These are phyloP conservation scores for Botrytis tulipae DNA, from an alignment of 2,329 filamentous ascomycete genomes.

Conservation along the genomic window DNA sequence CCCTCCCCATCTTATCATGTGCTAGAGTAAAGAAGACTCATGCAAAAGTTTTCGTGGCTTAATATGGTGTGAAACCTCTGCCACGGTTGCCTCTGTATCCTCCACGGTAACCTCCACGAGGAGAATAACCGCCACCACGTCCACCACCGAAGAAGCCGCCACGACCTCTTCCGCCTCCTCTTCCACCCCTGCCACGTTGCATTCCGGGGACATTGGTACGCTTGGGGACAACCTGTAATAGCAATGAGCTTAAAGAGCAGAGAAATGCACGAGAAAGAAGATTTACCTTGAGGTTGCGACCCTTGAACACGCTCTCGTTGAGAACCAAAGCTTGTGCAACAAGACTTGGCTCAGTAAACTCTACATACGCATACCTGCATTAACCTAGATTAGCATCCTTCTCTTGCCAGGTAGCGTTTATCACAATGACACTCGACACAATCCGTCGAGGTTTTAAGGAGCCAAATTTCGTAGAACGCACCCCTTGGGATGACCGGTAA, in stretches of 20 bases:
- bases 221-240: constrained; percentile 73
- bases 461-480: constrained; percentile 50
- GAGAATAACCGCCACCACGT: constrained; percentile 38
- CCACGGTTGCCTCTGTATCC: constrained; percentile 55
- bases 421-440: constrained; percentile 34
- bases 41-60: constrained; percentile 31
- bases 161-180: constrained; percentile 48
- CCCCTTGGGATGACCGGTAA: constrained; percentile 99
- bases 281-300: constrained; percentile 87
- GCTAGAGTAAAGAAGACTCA: not conserved
- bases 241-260: not conserved
- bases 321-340: constrained; percentile 91
- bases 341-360: constrained; percentile 91
- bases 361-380: constrained; percentile 92
- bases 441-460: constrained; percentile 18
- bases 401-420: constrained; percentile 59
- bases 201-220: constrained; percentile 96
- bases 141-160: constrained; percentile 44
- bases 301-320: constrained; percentile 95
- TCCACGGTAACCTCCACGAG: constrained; percentile 59
- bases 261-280: not conserved
- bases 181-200: constrained; percentile 68
- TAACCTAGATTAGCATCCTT: constrained; percentile 44
- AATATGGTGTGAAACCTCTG: constrained; percentile 65
- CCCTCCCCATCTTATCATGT: constrained; percentile 5